Base-by-base conservation (phyloP, 2,329 filamentous ascomycete genomes). In the Hyphodiscus sp. region DNA sequence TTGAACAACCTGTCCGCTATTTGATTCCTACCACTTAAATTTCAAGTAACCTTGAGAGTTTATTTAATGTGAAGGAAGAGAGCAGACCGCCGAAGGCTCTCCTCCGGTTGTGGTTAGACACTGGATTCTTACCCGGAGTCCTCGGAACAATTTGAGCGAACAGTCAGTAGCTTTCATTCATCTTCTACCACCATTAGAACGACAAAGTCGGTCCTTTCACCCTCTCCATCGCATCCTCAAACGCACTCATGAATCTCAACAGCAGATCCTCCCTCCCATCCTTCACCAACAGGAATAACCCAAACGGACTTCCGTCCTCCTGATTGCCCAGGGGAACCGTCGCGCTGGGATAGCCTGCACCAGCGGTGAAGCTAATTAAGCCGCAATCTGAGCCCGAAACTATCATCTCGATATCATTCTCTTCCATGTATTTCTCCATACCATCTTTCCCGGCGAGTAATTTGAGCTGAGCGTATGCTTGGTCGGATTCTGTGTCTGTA, bases 281-380 rank as follows among this genome's bases (percentile, higher is more conserved):
- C 47, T 49, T 57, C n/a, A 63, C 62, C n/a, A 64, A 38, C 3
- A 61, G 54, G 44, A 64, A 65, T 11, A 68, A 52, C 1, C 64
- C 63, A 54, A 62, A 67, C 9, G 63, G 66, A 43, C 60, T 60
- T 15, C 56, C 58, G 46, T 44, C 41, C 26, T 56, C 49, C 38
- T 64, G 38, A 41, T 60, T 61, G 1, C 59, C 59, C 43, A 64
- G 57, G 1, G 65, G 65, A 0, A 67, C 59, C 4, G 61, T 66
- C 15, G 61, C 65, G 18, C 63, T 56, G 10, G 67, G 64, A 58
- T 61, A 65, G 0, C 63, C 61, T 63, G 66, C 55, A 38, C 53
- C 55, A 19, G 61, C 50, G 44, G 59, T 55, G 33, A 60, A 62
- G 4, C 30, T 50, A 6, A 63, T 49, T 5, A 60, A 49, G 1